These are phyloP conservation scores for Leptomonas seymouri DNA, from an alignment of 208 protist genomes.

Conservation along the genomic window DNA sequence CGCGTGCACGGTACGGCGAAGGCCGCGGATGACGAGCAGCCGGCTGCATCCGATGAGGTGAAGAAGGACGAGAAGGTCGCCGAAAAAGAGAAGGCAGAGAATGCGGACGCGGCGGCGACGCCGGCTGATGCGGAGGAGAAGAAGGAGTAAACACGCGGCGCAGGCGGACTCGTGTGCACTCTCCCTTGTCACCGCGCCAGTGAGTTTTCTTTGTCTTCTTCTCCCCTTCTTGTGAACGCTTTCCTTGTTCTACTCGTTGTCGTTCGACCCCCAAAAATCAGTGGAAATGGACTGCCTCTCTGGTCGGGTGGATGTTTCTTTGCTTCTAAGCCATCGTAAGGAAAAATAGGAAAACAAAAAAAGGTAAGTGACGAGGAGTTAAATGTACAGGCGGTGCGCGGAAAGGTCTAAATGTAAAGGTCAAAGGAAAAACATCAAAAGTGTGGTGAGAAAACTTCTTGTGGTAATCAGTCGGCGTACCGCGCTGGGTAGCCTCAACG, in stretches of 20 bases:
- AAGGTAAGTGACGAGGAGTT: conserved; percentile 15
- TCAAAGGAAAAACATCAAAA: conserved; percentile 19
- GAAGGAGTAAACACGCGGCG: conserved; percentile 17
- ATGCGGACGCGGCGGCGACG: conserved; percentile 6
- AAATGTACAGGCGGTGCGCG: no score
- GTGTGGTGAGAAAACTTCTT: conserved; percentile 1
- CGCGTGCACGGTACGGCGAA: conserved; percentile 45
- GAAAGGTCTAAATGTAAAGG: conserved; percentile 3
- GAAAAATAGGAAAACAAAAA: conserved; percentile 23
- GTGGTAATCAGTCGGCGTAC: no score
- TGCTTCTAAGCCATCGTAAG: conserved; percentile 11
- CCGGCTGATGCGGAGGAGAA: conserved; percentile 4
- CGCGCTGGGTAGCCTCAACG: background rate
- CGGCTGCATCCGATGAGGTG: background rate
- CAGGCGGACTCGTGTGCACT: conserved; percentile 13
- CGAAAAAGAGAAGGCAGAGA: background rate
- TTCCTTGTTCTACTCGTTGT: conserved; percentile 7
- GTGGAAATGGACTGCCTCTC: conserved; percentile 3
- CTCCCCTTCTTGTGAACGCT: background rate
- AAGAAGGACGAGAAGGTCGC: conserved; percentile 12
- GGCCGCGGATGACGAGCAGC: conserved; percentile 10
- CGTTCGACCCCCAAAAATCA: background rate
- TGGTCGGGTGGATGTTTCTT: conserved; percentile 17
- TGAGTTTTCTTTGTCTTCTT: conserved; percentile 11
- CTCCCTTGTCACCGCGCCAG: conserved; percentile 14